phyloP scores from a whole-genome alignment of 768 basidiomycete species.

The Auricularia cornea region DNA sequence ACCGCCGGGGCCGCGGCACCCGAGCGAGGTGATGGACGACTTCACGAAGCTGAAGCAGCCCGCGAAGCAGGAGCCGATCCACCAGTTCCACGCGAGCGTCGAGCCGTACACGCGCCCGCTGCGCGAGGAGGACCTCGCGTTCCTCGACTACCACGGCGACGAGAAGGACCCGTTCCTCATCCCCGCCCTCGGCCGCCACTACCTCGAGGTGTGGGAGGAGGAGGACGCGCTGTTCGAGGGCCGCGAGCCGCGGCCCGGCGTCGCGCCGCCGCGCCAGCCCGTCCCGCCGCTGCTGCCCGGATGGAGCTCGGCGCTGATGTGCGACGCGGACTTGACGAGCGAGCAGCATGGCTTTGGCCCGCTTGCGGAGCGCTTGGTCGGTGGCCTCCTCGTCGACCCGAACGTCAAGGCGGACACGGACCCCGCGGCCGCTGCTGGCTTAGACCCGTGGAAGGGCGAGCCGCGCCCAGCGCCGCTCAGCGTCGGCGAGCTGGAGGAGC shows the following conservation, averaged over 20 bases:
- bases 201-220: slow-evolving; percentile 89
- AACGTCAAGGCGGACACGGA: slow-evolving; percentile 45
- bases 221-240: slow-evolving; percentile 59
- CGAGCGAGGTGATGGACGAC: slow-evolving; percentile 78
- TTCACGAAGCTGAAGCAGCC: slow-evolving; percentile 80
- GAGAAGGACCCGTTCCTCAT: slow-evolving; percentile 81
- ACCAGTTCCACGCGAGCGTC: slow-evolving; percentile 79
- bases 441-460: slow-evolving; percentile 55
- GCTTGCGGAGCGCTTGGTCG: slow-evolving; percentile 76
- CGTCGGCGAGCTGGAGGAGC: slow-evolving; percentile 67
- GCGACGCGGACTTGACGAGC: slow-evolving; percentile 55
- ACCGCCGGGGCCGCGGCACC: slow-evolving; percentile 72
- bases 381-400: slow-evolving; percentile 52
- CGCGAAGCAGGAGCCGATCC: slow-evolving; percentile 49
- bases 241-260: slow-evolving; percentile 29
- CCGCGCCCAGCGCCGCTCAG: slow-evolving; percentile 50
- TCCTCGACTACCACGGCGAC: slow-evolving; percentile 79
- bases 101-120: slow-evolving; percentile 86
- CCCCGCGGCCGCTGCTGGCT: slow-evolving; percentile 67
- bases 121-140: slow-evolving; percentile 93
- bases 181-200: slow-evolving; percentile 83
- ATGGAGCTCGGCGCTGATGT: slow-evolving; percentile 78
- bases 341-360: slow-evolving; percentile 83
- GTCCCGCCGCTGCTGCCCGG: slow-evolving; percentile 47
- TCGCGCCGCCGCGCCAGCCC: slow-evolving; percentile 26